Base-by-base conservation (phyloP, 106 monocot species). In the Dioscorea dumetorum region DNA sequence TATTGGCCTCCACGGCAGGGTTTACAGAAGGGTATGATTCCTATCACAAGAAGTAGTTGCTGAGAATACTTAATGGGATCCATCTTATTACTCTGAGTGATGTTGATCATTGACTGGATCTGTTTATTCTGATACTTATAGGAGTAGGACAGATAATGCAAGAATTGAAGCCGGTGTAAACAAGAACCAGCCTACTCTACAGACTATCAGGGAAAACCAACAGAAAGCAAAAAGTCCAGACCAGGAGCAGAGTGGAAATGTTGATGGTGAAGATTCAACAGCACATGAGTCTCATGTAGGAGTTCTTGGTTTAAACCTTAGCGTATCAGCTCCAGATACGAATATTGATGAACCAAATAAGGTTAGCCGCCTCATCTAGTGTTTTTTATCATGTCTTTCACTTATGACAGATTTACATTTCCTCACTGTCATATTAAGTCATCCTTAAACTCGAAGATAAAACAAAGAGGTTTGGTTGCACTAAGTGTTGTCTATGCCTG, bases 1-100 rank as follows among this genome's bases (percentile, higher is more conserved):
- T 87, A 52, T 80, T 87, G 24, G 71, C 69, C 15, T 67, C 67
- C 67, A 69, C 79, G 12, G 65, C 83, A 23, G 64, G 35, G 12
- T 34, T 21, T 73, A 48, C 8, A 16, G 23, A 70, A 52, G 77
- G 74, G 58, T 34, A 49, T 34, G 12, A 56, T 33, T 49, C 68
- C 41, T 50, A 72, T 57, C 49, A 62, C 13, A 76, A 64, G 35
- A 82, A 78, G 86, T 82, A 61, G 67, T 79, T 72, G 20, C 41
- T 41, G 41, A 41, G 41, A 41, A 41, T 41, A 41, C 41, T 41
- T 41, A 41, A 1, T 41, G 41, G 6, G 41, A 41, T 41, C 41
- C 41, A 41, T 41, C 41, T 41, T 8, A 41, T 41, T 41, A 10
- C 41, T 41, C 41, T 41, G 9, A 8, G 41, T 41, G 9, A 41